phyloP scores from a whole-genome alignment of 2,329 filamentous ascomycete species.

The Magnaporthales sp. region DNA sequence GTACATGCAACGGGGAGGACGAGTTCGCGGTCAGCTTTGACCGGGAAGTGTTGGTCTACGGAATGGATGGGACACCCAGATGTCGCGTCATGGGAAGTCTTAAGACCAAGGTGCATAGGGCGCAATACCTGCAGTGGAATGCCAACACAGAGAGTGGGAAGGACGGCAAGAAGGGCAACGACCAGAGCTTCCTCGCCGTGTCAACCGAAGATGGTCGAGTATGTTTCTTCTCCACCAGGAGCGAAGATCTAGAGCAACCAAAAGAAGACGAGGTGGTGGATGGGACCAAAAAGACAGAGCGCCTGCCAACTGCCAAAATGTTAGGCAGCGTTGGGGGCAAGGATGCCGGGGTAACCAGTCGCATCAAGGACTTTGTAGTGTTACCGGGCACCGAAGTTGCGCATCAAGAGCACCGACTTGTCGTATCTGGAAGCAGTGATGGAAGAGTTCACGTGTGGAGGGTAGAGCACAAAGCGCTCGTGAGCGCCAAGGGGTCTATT shows the following conservation, averaged over 20 bases:
- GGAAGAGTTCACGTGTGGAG: slow-evolving; percentile 76
- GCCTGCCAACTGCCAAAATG: slow-evolving; percentile 51
- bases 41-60: slow-evolving; percentile 74
- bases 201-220: slow-evolving; percentile 88
- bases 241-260: slow-evolving; percentile 31
- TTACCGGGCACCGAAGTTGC: slow-evolving; percentile 31
- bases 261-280: slow-evolving; percentile 2
- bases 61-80: slow-evolving; percentile 76
- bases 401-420: slow-evolving; percentile 8
- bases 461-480: slow-evolving; percentile 19
- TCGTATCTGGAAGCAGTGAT: slow-evolving; percentile 76
- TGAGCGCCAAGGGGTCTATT: neutral
- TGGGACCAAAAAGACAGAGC: slow-evolving; percentile 11
- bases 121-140: slow-evolving; percentile 54
- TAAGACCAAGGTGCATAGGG: slow-evolving; percentile 73
- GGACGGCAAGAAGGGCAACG: slow-evolving; percentile 27
- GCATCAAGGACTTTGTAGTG: slow-evolving; percentile 84
- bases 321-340: slow-evolving; percentile 74
- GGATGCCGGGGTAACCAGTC: slow-evolving; percentile 53
- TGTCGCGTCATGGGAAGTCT: slow-evolving; percentile 62
- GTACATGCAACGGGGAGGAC: slow-evolving; percentile 55
- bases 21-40: slow-evolving; percentile 90
- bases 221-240: slow-evolving; percentile 68
- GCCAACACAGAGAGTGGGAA: slow-evolving; percentile 24
- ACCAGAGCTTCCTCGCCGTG: slow-evolving; percentile 49